A percentile compares a stretch with the other conserved stretches of the same genome.
phyloP scores from a whole-genome alignment of 2,329 filamentous ascomycete genomes.

The Colletotrichum horii region DNA sequence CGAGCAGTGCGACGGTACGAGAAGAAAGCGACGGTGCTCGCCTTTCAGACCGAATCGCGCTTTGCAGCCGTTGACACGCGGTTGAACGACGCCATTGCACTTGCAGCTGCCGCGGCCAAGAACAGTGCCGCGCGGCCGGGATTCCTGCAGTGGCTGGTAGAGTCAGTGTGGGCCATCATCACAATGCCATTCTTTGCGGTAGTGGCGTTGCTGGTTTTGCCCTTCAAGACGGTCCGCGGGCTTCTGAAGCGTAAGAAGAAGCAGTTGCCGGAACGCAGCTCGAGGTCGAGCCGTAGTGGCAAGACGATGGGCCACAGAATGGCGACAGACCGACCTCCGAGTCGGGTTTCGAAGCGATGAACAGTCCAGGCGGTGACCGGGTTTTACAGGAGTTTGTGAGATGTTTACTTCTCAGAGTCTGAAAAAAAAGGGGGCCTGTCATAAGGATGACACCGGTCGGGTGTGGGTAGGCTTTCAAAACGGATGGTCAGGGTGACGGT shows the following conservation, averaged over 20 bases:
- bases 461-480: not conserved
- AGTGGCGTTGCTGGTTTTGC: conserved; percentile 45
- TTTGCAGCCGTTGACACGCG: conserved; percentile 74
- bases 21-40: conserved; percentile 79
- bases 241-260: conserved; percentile 39
- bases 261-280: conserved; percentile 24
- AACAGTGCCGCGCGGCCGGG: conserved; percentile 44
- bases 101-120: conserved; percentile 78
- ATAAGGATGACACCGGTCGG: not conserved
- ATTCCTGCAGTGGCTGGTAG: conserved; percentile 41
- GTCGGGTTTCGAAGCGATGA: conserved; percentile 29
- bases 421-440: not conserved
- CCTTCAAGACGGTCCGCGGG: conserved; percentile 42
- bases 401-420: not conserved
- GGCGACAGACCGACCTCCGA: conserved; percentile 39
- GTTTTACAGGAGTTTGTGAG: not conserved
- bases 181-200: conserved; percentile 48
- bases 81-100: conserved; percentile 76
- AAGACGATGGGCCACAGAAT: conserved; percentile 34
- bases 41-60: conserved; percentile 77
- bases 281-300: conserved; percentile 27
- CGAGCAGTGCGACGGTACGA: conserved; percentile 90
- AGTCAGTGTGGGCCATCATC: conserved; percentile 36
- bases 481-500: not conserved
- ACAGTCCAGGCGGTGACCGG: not conserved